Base-by-base conservation (phyloP, 1,284 basidiomycete species). In the Boletus nobilissimus region DNA sequence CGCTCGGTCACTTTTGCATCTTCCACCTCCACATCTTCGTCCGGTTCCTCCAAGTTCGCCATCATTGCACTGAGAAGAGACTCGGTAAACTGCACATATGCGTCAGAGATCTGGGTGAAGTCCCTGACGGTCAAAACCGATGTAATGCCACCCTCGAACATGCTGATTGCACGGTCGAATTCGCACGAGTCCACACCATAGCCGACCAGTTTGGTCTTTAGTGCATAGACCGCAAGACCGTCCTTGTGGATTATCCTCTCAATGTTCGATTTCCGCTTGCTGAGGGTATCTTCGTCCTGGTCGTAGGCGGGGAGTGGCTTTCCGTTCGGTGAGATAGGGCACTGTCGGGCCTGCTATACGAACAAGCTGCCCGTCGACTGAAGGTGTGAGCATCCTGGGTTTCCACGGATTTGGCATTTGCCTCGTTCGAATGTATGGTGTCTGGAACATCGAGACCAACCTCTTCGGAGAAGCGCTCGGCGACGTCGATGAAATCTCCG, bases 101-200 rank as follows among this genome's bases (percentile, higher is more conserved):
- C 95, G 84, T 99, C 98, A 85, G 99, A 99, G 80, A 99, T 97
- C 85, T 99, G 97, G 4, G 97, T 98, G 86, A 99, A 99, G 88
- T 99, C 98, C 38, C 97, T 94, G 79, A 99, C 95, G 0, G 98
- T 99, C 83, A 99, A 89, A 29, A 99, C 97, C 3, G 89, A 90
- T 19, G 91, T 90, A 79, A 99, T 92, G 18, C 97, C 98, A 40
- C 92, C 88, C 86, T 99, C 98, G 84, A 99, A 99, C 0, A 95
- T 97, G 74, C 90, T 90, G 82, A 92, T 94, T 16, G 96, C 97
- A 75, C 94, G 92, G 74, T 97, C 97, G 83, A 99, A 97, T 84
- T 99, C 98, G 79, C 93, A 98, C 98, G 54, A 99, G 87, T 1
- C 98, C 98, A 9, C 97, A 96, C 97, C 97, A 99, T 24, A 99